Evolutionary conservation across 2,329 filamentous ascomycete genomes (phyloP), one percentile per base, ranked within the genome.

Genomic region (Onygenales sp.): DNA sequence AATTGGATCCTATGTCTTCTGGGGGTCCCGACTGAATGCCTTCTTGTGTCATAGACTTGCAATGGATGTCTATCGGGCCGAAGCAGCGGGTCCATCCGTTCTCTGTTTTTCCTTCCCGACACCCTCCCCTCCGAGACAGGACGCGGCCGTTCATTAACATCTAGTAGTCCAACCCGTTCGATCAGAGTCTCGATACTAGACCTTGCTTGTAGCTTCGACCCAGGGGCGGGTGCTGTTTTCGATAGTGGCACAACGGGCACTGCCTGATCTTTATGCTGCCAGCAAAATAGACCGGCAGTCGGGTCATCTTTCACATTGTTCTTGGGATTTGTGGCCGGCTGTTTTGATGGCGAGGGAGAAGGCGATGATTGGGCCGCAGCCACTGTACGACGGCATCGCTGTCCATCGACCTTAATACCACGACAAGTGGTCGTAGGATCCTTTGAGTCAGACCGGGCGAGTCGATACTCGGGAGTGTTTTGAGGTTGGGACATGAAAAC

Each of bases 261-360:
- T 2, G 88, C 88, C 69, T 98, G 93, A 54, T 93, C 88, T 66
- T 88, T 91, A 74, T 98, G 93, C 68, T 96, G 90, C 86, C 88
- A 95, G 75, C 92, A 97, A 72, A 90, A 96, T 49, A 85, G 79
- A 11, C 61, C 56, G 1, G 66, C 51, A 58, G 67, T 54, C 49
- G 62, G 60, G 49, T 66, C 59, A 54, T 52, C 42, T 45, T 10
- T 49, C 31, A 14, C 45, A 17, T 10, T 14, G 4, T 3, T 31
- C 17, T 36, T 21, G 3, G 11, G n/a, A n/a, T 17, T 40, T 21
- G 17, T 36, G 43, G 55, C 56, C 3, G 21, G 21, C 1, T 27
- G 21, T 51, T 56, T 49, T 44, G 56, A 48, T 57, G 62, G 61
- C 17, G 62, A 69, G 32, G 58, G 58, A 51, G 59, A 62, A 54